Evolutionary conservation across 495 filamentous ascomycete genomes (phyloP).

Genomic region (Gamarada debralockiae): DNA sequence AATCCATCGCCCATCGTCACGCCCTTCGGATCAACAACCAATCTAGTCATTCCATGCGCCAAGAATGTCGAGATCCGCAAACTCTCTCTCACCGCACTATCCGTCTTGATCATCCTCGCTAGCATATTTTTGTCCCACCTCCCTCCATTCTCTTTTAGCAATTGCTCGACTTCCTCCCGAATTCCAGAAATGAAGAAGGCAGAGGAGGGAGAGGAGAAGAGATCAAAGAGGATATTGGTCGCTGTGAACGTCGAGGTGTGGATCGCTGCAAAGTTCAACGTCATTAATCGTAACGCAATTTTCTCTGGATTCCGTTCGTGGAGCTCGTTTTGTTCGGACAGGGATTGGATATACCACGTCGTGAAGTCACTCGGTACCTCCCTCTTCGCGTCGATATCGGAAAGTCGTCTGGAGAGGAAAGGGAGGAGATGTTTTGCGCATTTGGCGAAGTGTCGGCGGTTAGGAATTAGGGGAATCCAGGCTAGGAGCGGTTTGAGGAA

Average conservation of each 20-base stretch:
- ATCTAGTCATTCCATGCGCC: conserved; percentile 35
- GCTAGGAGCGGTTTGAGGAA: conserved; percentile 35
- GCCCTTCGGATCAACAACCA: conserved; percentile 35
- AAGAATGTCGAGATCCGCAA: conserved; percentile 36
- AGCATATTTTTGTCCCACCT: conserved; percentile 27
- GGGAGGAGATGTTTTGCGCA: conserved; percentile 32
- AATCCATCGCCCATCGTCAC: conserved; percentile 33
- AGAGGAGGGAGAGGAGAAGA: conserved; percentile 38
- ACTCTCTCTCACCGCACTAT: conserved; percentile 51
- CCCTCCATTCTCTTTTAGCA: conserved; percentile 26
- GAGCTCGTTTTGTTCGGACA: not conserved
- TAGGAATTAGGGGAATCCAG: conserved; percentile 32
- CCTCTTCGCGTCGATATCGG: not conserved
- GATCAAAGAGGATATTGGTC: conserved; percentile 39
- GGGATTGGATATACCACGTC: not conserved
- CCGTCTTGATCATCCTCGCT: conserved; percentile 41
- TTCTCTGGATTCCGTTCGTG: conserved; percentile 1
- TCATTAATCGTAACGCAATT: conserved; percentile 4
- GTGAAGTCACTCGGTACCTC: not conserved
- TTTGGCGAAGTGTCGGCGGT: conserved; percentile 27
- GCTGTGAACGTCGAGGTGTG: conserved; percentile 47
- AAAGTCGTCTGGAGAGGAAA: no score
- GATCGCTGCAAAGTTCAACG: conserved; percentile 45
- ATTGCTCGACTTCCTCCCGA: conserved; percentile 49
- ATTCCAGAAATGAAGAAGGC: conserved; percentile 42